A percentile compares a stretch with the other conserved stretches of the same genome.
Evolutionary conservation across 2,329 filamentous ascomycete genomes (phyloP).

Genomic region (Bipolaris cookei): DNA sequence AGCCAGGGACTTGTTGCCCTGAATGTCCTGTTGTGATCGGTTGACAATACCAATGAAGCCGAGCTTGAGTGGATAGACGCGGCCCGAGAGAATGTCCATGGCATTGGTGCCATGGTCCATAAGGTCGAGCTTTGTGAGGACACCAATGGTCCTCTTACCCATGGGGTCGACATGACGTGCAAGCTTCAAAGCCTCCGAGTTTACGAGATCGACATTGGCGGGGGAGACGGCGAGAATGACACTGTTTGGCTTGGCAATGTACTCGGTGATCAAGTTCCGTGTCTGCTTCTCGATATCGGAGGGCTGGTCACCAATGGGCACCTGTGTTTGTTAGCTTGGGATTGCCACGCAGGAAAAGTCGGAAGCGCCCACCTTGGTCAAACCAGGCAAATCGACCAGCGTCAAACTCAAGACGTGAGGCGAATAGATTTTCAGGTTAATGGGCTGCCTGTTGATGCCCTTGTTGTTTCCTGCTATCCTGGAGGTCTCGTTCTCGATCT

Average conservation of each 20-base stretch:
- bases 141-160: constrained; percentile 92
- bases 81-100: constrained; percentile 93
- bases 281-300: constrained; percentile 99
- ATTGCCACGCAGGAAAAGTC: constrained; percentile 5
- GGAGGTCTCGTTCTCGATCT: constrained; percentile 96
- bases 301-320: constrained; percentile 96
- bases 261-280: constrained; percentile 92
- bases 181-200: constrained; percentile 95
- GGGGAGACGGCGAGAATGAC: constrained; percentile 96
- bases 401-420: constrained; percentile 96
- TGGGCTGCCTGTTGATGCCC: constrained; percentile 95
- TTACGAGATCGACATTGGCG: constrained; percentile 97
- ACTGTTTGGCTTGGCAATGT: constrained; percentile 98
- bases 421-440: constrained; percentile 98
- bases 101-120: constrained; percentile 99
- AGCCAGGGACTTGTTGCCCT: constrained; percentile 90
- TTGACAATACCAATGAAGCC: constrained; percentile 99
- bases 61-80: constrained; percentile 94
- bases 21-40: constrained; percentile 96
- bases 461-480: constrained; percentile 97
- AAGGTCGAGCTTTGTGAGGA: constrained; percentile 93
- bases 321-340: constrained; percentile 58
- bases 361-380: constrained; percentile 76
- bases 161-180: constrained; percentile 96
- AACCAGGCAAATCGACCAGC: constrained; percentile 89